A percentile compares a stretch with the other conserved stretches of the same genome.
These are phyloP conservation scores for Teratosphaeria gauchensis DNA, from an alignment of 2,329 filamentous ascomycete species.

Conservation along the genomic window DNA sequence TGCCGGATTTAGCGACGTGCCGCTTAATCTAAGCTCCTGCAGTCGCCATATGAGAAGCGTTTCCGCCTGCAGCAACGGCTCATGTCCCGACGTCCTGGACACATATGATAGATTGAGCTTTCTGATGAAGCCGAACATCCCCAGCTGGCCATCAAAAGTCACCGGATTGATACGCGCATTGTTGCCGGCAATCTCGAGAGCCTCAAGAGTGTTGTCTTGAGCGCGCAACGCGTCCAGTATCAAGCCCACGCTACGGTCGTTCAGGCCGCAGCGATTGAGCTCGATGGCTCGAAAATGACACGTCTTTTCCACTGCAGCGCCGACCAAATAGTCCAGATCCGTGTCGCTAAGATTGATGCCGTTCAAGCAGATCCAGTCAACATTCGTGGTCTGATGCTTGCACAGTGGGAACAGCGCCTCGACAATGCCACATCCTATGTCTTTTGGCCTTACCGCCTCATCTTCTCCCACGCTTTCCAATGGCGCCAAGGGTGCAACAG, in stretches of 20 bases:
- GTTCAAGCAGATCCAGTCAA: conserved; percentile 61
- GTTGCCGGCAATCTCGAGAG: conserved; percentile 57
- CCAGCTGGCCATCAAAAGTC: conserved; percentile 56
- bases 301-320: conserved; percentile 55
- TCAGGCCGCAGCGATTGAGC: conserved; percentile 53
- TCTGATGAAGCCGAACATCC: conserved; percentile 56
- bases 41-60: conserved; percentile 58
- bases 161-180: conserved; percentile 53
- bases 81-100: conserved; percentile 51
- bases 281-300: conserved; percentile 60
- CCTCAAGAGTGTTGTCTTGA: conserved; percentile 58
- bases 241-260: conserved; percentile 49
- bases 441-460: conserved; percentile 36
- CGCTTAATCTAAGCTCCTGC: conserved; percentile 56
- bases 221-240: conserved; percentile 54
- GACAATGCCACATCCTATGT: conserved; percentile 59
- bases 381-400: conserved; percentile 56
- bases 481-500: conserved; percentile 33
- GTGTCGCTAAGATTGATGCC: conserved; percentile 61
- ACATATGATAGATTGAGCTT: conserved; percentile 58
- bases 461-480: conserved; percentile 21
- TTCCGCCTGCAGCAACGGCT: conserved; percentile 56
- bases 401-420: conserved; percentile 61
- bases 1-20: conserved; percentile 51
- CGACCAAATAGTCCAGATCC: conserved; percentile 58